These are phyloP conservation scores for Entomortierella beljakovae DNA, from an alignment of 192 early-diverging fungal genomes.

Conservation along the genomic window DNA sequence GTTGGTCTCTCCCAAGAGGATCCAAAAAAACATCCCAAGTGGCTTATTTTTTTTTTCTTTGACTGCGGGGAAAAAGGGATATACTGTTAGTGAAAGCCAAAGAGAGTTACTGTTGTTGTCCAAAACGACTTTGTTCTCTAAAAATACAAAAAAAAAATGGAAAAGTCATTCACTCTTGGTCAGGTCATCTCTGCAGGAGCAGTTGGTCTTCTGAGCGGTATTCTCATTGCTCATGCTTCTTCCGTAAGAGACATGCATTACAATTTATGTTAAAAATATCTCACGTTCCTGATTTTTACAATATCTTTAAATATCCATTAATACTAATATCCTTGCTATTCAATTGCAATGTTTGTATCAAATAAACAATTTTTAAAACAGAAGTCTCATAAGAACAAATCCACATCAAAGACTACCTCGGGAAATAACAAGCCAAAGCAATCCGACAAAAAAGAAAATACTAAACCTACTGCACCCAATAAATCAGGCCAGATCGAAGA, in stretches of 20 bases:
- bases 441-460: slow-evolving; percentile 14
- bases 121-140: too few species aligned
- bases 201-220: slow-evolving; percentile 38
- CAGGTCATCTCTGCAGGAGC: slow-evolving; percentile 45
- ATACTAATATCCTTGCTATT: background rate
- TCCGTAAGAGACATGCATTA: slow-evolving; percentile 8
- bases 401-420: background rate
- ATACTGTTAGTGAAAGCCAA: too few species aligned
- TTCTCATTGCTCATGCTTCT: slow-evolving; percentile 22
- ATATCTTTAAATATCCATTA: background rate
- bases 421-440: slow-evolving; percentile 1
- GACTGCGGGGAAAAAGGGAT: background rate
- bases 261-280: background rate
- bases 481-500: slow-evolving; percentile 27
- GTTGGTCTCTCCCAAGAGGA: background rate
- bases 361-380: too few species aligned
- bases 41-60: background rate
- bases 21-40: background rate
- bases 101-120: too few species aligned
- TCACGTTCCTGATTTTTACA: background rate
- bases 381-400: background rate
- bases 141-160: slow-evolving; percentile 14
- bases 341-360: too few species aligned
- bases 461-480: background rate
- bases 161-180: slow-evolving; percentile 48